A percentile compares a stretch with the other conserved stretches of the same genome.
phyloP scores from a whole-genome alignment of 306 rosid genomes.

The Cucumis melo region DNA sequence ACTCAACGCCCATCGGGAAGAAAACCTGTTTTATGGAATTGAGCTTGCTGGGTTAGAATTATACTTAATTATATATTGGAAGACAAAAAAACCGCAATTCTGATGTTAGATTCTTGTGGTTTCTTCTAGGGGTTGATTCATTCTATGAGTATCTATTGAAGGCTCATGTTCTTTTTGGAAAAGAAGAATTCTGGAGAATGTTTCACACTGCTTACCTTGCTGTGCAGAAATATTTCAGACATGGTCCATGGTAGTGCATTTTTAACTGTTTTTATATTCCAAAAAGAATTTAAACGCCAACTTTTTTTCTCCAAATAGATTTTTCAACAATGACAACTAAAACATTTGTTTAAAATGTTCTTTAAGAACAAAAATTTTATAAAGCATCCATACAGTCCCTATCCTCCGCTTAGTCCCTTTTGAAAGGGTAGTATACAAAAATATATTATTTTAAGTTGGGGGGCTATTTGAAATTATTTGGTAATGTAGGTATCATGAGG shows the following conservation, averaged over 20 bases:
- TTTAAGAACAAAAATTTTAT: neutral
- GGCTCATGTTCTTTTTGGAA: slow-evolving; percentile 71
- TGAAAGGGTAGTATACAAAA: neutral
- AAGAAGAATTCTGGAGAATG: slow-evolving; percentile 53
- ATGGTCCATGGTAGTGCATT: slow-evolving; percentile 70
- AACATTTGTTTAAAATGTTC: neutral
- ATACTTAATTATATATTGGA: slow-evolving; percentile 9
- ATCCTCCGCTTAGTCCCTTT: neutral
- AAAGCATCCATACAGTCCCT: neutral
- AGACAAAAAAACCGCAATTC: slow-evolving; percentile 14
- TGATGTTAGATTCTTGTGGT: slow-evolving; percentile 22
- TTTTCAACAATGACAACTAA: neutral
- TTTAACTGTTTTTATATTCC: neutral
- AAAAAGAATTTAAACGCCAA: neutral
- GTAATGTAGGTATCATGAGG: slow-evolving; percentile 80
- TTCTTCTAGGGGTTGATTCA: slow-evolving; percentile 86
- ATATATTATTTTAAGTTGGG: neutral
- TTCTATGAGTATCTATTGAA: slow-evolving; percentile 90
- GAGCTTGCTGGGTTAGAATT: neutral
- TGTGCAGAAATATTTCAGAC: slow-evolving; percentile 64
- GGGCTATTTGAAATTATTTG: slow-evolving; percentile 8
- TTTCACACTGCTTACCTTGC: slow-evolving; percentile 43
- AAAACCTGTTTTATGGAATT: slow-evolving; percentile 8
- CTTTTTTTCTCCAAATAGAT: neutral
- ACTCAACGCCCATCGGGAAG: neutral